Evolutionary conservation across 169 alveolate genomes (phyloP), one percentile per base, ranked within the genome.

Genomic region (Ichthyophthirius multifiliis): DNA sequence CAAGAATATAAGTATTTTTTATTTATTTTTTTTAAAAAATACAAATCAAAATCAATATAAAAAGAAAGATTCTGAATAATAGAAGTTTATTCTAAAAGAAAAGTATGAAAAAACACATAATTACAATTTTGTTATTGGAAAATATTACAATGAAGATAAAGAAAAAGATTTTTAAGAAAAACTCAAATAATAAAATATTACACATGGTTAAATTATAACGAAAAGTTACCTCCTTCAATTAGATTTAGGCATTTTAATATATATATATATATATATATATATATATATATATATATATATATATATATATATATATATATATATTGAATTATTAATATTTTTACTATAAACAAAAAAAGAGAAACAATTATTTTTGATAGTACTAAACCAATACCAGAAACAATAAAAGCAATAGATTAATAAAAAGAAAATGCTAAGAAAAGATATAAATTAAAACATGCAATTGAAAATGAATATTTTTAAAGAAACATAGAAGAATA

Each of bases 361-460:
- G 77, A 67, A 12, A 34, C 77, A 2, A 44, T 67, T 7, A 67
- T 67, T 37, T 39, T 34, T 18, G 77, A 67, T 39, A 23, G 62
- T n/a, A 37, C 43, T 9, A 67, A 67, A 9, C 63, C 48, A 31
- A 41, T 67, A 10, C 77, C 77, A 1, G 77, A 67, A 67, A 62
- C 35, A 67, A 16, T 67, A 34, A 67, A 67, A 37, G 12, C 20
- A 39, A 10, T 67, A 31, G 77, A 67, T 39, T 23, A 67, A 79
- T 46, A 75, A 34, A 83, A 67, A 9, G 73, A 83, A 46, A 62
- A 45, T 37, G 81, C 84, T 2, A 83, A 83, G 41, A 47, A 83
- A 65, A 62, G 89, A 43, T 83, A 64, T 44, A 63, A 83, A 46
- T 34, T 63, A 5, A 43, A 76, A 45, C 75, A 83, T 46, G 89